Evolutionary conservation across 371 early-diverging fungal genomes (phyloP), one percentile per base, ranked within the genome.

Genomic region (Vavraia culicis): DNA sequence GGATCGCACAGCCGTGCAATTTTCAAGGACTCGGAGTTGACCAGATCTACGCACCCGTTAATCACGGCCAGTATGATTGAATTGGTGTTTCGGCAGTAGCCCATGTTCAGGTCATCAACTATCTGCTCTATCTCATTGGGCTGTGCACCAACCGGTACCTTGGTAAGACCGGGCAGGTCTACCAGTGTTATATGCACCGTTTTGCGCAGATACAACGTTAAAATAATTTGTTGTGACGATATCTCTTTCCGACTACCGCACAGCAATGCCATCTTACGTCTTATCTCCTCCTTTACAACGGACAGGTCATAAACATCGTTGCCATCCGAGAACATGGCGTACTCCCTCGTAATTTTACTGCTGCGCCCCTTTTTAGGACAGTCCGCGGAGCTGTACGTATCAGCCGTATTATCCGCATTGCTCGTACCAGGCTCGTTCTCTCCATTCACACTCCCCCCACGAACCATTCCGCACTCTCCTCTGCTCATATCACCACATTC

Each of bases 41-140:
- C 89, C 34, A 96, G 70, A 72, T 96, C 95, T 3, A 90, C 88
- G 70, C 87, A 89, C 8, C 93, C 93, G 3, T 87, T 81, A 52
- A 87, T 84, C 0, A 96, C 86, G 8, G 94, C 94, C 40, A 88
- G 72, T 46, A 96, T 72, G 46, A 96, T 83, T 31, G 93, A 83
- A 65, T 88, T 89, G 37, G 82, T 82, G 38, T 81, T 80, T 49
- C 73, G 70, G 52, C 88, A 81, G 57, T 94, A 94, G 54, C 78
- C 73, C 60, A 85, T 80, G 61, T 89, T 87, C 4, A 96, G 73
- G 32, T 81, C 81, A 18, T 81, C 77, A 63, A 96, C 87, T 69
- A 82, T 81, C 49, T 76, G 74, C 64, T 89, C 89, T 35, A 96
- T 76, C 0, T 76, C 71, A 5, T 76, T 72, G 3, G 98, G 93